phyloP scores from a whole-genome alignment of 2,329 filamentous ascomycete genomes.

The Venturia asperata region DNA sequence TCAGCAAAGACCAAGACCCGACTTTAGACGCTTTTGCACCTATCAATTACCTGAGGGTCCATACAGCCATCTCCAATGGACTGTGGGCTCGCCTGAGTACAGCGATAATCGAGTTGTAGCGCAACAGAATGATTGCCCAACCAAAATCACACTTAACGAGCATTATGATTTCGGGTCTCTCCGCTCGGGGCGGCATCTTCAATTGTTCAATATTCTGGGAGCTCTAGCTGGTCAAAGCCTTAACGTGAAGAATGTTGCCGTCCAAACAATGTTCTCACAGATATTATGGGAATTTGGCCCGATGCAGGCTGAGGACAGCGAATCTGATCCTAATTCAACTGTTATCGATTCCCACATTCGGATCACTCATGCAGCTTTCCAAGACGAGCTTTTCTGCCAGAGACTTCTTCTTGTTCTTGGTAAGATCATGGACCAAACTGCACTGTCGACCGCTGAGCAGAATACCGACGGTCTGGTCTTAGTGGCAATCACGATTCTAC shows the following conservation, averaged over 20 bases:
- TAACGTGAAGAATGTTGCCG: constrained; percentile 52
- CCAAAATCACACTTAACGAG: constrained; percentile 44
- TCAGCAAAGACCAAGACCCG: not conserved
- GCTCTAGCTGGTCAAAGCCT: constrained; percentile 49
- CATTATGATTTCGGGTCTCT: constrained; percentile 46
- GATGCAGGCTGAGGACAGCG: constrained; percentile 7
- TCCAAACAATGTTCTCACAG: constrained; percentile 40
- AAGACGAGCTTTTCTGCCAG: not conserved
- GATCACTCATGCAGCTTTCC: not conserved
- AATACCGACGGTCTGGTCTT: not conserved
- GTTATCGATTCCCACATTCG: not conserved
- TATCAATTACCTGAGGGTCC: not conserved
- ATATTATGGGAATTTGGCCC: constrained; percentile 52
- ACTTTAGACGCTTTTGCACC: not conserved
- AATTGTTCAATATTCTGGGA: constrained; percentile 44
- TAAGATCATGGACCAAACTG: not conserved
- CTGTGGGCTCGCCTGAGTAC: constrained; percentile 28
- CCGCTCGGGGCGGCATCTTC: constrained; percentile 38
- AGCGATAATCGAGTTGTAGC: constrained; percentile 39
- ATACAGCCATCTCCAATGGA: constrained; percentile 23
- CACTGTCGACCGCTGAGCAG: not conserved
- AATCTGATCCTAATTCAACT: not conserved
- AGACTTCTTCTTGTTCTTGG: not conserved
- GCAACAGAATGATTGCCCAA: constrained; percentile 43
- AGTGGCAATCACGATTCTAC: not conserved